phyloP scores from a whole-genome alignment of 768 basidiomycete species.

The Collybiopsis luxurians region DNA sequence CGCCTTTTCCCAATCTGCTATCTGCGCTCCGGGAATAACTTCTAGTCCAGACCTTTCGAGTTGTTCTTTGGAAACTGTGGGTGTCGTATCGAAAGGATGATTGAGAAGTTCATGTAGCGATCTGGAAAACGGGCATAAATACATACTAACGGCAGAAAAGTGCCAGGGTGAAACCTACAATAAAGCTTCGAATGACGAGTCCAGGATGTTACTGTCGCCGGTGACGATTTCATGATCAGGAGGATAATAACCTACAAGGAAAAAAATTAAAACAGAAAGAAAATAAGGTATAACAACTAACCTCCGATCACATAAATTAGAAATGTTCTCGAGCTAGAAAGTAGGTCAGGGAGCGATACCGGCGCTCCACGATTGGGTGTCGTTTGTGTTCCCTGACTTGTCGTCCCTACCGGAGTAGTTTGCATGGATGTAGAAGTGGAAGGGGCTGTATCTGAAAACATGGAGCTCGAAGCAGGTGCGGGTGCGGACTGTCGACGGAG shows the following conservation, averaged over 20 bases:
- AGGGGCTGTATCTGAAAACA: neutral
- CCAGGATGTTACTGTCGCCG: constrained; percentile 65
- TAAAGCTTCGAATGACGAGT: constrained; percentile 72
- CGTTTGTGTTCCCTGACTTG: neutral
- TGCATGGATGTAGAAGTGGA: neutral
- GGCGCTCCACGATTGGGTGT: constrained; percentile 1
- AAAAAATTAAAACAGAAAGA: neutral
- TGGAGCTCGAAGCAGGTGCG: neutral
- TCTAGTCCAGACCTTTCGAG: constrained; percentile 83
- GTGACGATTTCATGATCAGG: constrained; percentile 84
- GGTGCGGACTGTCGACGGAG: constrained; percentile 26
- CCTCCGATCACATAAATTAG: constrained; percentile 90
- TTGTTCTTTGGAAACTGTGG: constrained; percentile 79
- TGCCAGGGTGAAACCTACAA: constrained; percentile 51
- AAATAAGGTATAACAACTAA: constrained; percentile 22
- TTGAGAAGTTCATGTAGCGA: constrained; percentile 84
- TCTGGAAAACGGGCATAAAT: constrained; percentile 31
- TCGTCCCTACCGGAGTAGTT: neutral
- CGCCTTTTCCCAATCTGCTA: constrained; percentile 54
- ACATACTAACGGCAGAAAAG: constrained; percentile 1
- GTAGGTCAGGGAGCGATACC: constrained; percentile 7
- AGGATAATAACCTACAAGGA: constrained; percentile 77
- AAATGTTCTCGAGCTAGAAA: constrained; percentile 63
- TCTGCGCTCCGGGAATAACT: constrained; percentile 58
- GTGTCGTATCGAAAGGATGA: constrained; percentile 57